Conservation (phyloP, 2,329 filamentous ascomycete genomes). For the Pestalotiopsis sp. region DNA sequence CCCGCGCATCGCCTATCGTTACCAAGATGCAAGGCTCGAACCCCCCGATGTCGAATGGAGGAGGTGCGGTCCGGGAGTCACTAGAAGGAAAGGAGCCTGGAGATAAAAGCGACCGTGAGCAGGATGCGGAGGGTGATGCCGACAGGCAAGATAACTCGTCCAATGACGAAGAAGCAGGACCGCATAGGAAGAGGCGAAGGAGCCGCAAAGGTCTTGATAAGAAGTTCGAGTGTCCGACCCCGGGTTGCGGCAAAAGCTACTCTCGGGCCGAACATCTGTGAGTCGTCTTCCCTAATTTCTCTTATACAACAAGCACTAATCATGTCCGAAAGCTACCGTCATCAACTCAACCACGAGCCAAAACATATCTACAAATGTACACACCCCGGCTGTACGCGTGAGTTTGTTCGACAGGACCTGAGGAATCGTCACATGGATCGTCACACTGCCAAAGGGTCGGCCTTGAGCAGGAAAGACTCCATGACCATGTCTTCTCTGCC, state of each 20-base stretch:
- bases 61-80: slow-evolving; percentile 43
- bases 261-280: slow-evolving; percentile 94
- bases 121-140: slow-evolving; percentile 36
- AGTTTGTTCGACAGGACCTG: slow-evolving; percentile 92
- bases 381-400: slow-evolving; percentile 85
- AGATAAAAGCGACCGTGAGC: slow-evolving; percentile 42
- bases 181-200: slow-evolving; percentile 64
- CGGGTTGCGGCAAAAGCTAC: slow-evolving; percentile 93
- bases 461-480: slow-evolving; percentile 74
- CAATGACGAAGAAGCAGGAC: slow-evolving; percentile 50
- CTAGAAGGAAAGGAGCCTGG: slow-evolving; percentile 43
- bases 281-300: slow-evolving; percentile 35
- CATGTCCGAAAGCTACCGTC: slow-evolving; percentile 65
- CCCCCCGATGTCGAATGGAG: slow-evolving; percentile 42
- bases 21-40: slow-evolving; percentile 44
- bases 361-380: slow-evolving; percentile 96
- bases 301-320: slow-evolving; percentile 21
- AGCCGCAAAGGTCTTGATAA: slow-evolving; percentile 82
- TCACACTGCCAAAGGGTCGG: slow-evolving; percentile 78
- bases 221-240: slow-evolving; percentile 81
- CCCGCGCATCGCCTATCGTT: slow-evolving; percentile 45
- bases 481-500: slow-evolving; percentile 55
- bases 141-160: slow-evolving; percentile 51
- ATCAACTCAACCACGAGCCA: slow-evolving; percentile 93
- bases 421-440: slow-evolving; percentile 84